phyloP scores from a whole-genome alignment of 441 rosid genomes.

The Syzygium syzygioides region DNA sequence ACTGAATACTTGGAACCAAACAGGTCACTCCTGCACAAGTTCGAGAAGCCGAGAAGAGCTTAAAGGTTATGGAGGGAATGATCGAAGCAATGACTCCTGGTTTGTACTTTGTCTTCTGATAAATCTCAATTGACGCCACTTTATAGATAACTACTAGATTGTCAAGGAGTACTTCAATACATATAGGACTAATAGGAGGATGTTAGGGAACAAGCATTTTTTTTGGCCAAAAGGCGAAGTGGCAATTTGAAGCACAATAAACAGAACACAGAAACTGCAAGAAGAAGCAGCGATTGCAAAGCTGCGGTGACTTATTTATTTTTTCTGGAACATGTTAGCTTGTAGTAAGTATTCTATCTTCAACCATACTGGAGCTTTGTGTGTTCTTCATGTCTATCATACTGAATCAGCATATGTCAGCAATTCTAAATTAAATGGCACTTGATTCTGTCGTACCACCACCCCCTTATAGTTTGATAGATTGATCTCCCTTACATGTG shows the following conservation, averaged over 20 bases:
- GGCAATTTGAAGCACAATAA: not conserved
- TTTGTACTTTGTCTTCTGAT: constrained; percentile 17
- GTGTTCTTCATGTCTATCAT: not conserved
- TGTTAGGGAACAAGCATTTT: not conserved
- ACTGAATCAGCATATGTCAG: not conserved
- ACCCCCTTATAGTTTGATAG: not conserved
- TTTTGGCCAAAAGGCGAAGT: not conserved
- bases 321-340: not conserved
- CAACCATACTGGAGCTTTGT: not conserved
- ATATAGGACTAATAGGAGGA: not conserved
- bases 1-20: constrained; percentile 2
- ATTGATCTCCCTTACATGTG: not conserved
- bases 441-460: not conserved
- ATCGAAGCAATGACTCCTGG: constrained; percentile 98
- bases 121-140: not conserved
- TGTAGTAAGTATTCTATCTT: not conserved
- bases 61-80: constrained; percentile 80
- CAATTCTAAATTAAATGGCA: not conserved
- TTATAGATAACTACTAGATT: not conserved
- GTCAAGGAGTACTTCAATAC: not conserved
- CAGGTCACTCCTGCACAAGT: constrained; percentile 91
- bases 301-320: not conserved
- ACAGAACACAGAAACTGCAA: not conserved
- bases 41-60: constrained; percentile 93
- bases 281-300: not conserved